phyloP scores from a whole-genome alignment of 345 rosid genomes.

The Heritiera fomes region DNA sequence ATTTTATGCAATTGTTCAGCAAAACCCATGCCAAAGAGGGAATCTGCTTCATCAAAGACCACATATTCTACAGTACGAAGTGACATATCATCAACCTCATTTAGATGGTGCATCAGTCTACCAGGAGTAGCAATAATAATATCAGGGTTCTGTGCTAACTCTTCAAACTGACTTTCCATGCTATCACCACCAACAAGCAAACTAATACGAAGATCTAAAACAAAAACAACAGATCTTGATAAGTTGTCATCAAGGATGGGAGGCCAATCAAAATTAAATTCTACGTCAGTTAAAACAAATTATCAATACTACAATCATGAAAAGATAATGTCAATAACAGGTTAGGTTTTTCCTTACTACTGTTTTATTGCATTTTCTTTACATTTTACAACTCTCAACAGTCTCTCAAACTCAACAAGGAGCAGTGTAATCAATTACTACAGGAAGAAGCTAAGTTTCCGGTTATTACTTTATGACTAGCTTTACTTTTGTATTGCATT shows the following conservation, averaged over 20 bases:
- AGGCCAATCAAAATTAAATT: not conserved
- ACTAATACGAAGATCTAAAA: constrained; percentile 73
- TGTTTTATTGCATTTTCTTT: not conserved
- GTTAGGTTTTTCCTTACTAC: not conserved
- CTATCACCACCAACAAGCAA: constrained; percentile 96
- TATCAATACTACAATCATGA: not conserved
- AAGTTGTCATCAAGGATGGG: not conserved
- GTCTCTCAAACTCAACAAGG: not conserved
- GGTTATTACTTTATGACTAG: no score
- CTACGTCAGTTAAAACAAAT: not conserved
- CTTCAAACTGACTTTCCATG: constrained; percentile 92
- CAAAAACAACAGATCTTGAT: not conserved
- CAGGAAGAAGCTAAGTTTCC: not conserved
- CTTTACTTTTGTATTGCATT: not conserved
- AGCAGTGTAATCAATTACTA: not conserved
- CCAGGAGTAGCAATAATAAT: constrained; percentile 95
- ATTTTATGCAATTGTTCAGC: constrained; percentile 88
- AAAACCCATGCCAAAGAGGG: constrained; percentile 91
- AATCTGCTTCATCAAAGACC: constrained; percentile 96
- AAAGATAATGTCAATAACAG: not conserved
- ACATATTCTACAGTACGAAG: constrained; percentile 85
- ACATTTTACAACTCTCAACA: not conserved
- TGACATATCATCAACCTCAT: constrained; percentile 90
- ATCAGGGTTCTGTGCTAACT: constrained; percentile 88
- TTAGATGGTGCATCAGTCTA: constrained; percentile 87